These are phyloP conservation scores for Kwoniella pini DNA, from an alignment of 768 basidiomycete species.

Conservation along the genomic window DNA sequence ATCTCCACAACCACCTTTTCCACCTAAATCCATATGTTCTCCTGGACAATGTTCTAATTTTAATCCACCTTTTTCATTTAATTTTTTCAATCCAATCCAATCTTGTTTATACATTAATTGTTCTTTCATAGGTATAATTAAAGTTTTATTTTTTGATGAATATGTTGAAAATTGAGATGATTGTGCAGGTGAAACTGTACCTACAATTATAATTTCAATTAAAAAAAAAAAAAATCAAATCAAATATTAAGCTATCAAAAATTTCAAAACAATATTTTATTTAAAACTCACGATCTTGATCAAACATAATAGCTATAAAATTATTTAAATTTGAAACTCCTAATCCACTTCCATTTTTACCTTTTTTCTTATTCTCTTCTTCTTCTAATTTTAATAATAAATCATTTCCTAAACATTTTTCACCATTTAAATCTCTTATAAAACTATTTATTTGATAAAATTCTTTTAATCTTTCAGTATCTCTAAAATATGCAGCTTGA, in stretches of 20 bases:
- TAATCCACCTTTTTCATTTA: constrained; percentile 35
- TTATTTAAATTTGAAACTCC: constrained; percentile 32
- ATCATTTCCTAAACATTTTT: constrained; percentile 31
- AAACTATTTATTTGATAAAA: constrained; percentile 51
- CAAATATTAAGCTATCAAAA: neutral
- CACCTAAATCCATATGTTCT: constrained; percentile 52
- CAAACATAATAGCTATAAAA: constrained; percentile 49
- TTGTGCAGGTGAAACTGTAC: constrained; percentile 50
- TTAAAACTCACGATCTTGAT: constrained; percentile 45
- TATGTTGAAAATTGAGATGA: constrained; percentile 51
- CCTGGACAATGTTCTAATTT: constrained; percentile 44
- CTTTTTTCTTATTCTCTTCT: constrained; percentile 11
- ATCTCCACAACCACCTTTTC: constrained; percentile 41
- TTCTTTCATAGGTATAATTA: constrained; percentile 29
- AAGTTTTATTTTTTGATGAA: constrained; percentile 34
- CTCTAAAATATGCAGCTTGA: constrained; percentile 57
- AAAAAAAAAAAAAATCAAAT: neutral
- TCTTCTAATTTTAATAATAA: neutral
- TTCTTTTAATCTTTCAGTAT: constrained; percentile 53
- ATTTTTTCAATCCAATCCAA: constrained; percentile 43
- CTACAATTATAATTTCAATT: constrained; percentile 17
- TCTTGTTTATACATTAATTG: constrained; percentile 44
- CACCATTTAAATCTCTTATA: constrained; percentile 54
- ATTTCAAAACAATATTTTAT: neutral
- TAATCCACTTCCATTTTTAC: constrained; percentile 23